Evolutionary conservation across 2,329 filamentous ascomycete species (phyloP).

Genomic region (Colletotrichum noveboracense): DNA sequence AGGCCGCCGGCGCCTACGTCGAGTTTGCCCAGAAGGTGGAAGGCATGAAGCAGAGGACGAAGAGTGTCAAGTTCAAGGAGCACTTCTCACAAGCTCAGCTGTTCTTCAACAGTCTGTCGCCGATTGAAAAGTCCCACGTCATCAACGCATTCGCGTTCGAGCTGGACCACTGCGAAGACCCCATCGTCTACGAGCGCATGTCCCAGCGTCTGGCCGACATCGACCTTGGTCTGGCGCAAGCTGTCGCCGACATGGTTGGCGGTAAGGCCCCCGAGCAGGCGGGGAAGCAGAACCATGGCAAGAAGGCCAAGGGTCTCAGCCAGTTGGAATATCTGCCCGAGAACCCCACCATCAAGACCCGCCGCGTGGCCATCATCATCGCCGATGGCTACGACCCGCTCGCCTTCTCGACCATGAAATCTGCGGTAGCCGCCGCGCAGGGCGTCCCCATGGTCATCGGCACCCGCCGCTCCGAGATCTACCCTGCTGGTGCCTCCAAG

Average conservation of each 20-base stretch:
- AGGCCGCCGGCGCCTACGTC: conserved; percentile 69
- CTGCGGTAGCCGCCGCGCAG: conserved; percentile 63
- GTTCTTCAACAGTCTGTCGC: conserved; percentile 80
- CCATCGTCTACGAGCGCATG: conserved; percentile 75
- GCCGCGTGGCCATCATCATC: conserved; percentile 77
- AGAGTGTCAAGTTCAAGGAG: conserved; percentile 78
- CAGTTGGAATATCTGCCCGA: conserved; percentile 71
- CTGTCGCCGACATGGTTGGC: conserved; percentile 74
- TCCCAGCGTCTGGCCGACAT: conserved; percentile 74
- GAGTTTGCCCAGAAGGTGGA: conserved; percentile 70
- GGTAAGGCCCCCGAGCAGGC: conserved; percentile 61
- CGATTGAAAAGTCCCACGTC: conserved; percentile 69
- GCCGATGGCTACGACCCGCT: conserved; percentile 77
- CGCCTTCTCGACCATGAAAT: conserved; percentile 69
- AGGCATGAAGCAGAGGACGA: conserved; percentile 73
- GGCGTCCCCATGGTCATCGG: conserved; percentile 78
- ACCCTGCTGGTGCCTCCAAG: conserved; percentile 62
- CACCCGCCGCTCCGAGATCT: conserved; percentile 69
- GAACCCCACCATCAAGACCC: conserved; percentile 70
- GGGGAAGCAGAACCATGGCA: conserved; percentile 66
- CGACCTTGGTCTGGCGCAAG: conserved; percentile 70
- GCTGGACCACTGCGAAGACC: conserved; percentile 83
- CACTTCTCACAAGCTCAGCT: conserved; percentile 80
- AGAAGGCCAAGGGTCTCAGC: conserved; percentile 69
- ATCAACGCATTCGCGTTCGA: conserved; percentile 69